Evolutionary conservation across 2,329 filamentous ascomycete genomes (phyloP), one percentile per base, ranked within the genome.

Genomic region (Fusarium pininemorale): DNA sequence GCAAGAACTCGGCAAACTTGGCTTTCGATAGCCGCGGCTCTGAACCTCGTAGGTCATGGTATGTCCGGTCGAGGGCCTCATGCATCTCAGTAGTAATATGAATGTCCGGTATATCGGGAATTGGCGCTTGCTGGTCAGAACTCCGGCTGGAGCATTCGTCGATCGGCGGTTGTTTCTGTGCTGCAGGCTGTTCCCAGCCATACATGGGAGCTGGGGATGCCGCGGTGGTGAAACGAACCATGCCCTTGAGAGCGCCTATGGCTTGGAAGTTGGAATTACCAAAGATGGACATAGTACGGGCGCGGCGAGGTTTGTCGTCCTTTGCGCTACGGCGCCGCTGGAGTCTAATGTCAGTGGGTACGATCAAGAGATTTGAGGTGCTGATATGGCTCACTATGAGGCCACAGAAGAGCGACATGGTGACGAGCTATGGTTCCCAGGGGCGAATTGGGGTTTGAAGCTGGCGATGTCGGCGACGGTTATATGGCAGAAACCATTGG

Each of bases 21-120:
- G 82, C 81, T 47, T 58, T 77, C 5, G 82, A 79, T 18, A 84
- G 70, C 11, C 66, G 39, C 2, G 61, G 38, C 5, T 82, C 79
- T 22, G 78, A 69, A 11, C 80, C 82, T 51, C 86, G 83, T 39
- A 89, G 70, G 1, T 82, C 78, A 39, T 86, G 79, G 77, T 87
- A 91, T 37, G 90, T 78, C 47, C 80, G 81, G 60, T 84, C 80
- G 28, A 91, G 79, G 58, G 87, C 84, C 37, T 82, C 84, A 70
- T 86, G 84, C 66, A 90, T 86, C 32, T 83, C 81, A 45, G 85
- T 83, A 63, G 84, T 88, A 45, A 90, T 79, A 53, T 86, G 83
- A 35, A 86, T 76, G 18, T 83, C 79, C 39, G 77, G 75, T 12
- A 74, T 70, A 38, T 83, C 78, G 48, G 76, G 73, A 20, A 73